These are phyloP conservation scores for Solanum tarijense DNA, from an alignment of 257 asterid genomes.

Conservation along the genomic window DNA sequence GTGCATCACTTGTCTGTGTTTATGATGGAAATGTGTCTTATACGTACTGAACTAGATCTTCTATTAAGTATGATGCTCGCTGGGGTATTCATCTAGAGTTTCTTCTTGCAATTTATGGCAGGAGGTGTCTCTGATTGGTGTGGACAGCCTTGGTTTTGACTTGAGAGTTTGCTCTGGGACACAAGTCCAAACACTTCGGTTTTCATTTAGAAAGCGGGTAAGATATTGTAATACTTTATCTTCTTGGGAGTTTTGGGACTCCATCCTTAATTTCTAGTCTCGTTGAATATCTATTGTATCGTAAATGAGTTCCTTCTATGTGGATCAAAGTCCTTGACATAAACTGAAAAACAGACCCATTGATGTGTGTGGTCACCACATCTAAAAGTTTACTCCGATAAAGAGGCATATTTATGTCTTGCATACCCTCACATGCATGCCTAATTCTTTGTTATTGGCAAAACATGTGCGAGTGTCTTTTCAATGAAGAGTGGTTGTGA, in stretches of 20 bases:
- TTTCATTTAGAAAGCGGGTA: constrained; percentile 85
- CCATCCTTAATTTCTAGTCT: background rate
- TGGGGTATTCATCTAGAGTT: constrained; percentile 2
- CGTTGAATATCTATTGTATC: background rate
- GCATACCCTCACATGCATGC: background rate
- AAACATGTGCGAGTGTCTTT: background rate
- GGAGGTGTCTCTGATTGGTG: constrained; percentile 81
- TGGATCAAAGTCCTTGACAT: background rate
- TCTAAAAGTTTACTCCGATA: background rate
- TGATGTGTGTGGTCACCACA: background rate
- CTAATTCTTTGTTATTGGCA: background rate
- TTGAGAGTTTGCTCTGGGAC: constrained; percentile 87
- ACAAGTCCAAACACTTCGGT: constrained; percentile 87
- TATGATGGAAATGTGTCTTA: background rate
- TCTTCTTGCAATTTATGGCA: constrained; percentile 21
- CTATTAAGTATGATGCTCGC: background rate
- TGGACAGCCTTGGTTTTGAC: constrained; percentile 95
- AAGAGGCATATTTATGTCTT: background rate
- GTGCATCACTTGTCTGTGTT: background rate
- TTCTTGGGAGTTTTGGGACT: background rate
- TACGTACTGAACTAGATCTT: background rate
- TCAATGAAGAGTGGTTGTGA: background rate
- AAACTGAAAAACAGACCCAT: background rate
- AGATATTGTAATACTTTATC: background rate
- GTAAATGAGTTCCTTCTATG: background rate